Evolutionary conservation across 2,329 filamentous ascomycete species (phyloP), one percentile per base, ranked within the genome.

Genomic region (Cercospora zeae-maydis): DNA sequence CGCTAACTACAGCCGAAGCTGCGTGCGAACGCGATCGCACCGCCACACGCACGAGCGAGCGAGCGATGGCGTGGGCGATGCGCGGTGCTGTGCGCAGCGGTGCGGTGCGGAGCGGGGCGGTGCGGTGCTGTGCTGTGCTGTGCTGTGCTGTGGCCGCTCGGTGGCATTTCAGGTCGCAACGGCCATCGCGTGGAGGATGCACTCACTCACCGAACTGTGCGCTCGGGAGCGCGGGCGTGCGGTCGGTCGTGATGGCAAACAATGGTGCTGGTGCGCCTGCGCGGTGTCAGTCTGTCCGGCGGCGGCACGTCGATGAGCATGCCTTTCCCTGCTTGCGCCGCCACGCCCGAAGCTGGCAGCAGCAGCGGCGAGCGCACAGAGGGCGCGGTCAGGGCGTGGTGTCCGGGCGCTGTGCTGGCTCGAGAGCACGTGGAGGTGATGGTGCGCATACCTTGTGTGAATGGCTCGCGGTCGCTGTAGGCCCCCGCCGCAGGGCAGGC

Each of bases 301-400:
- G 21, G 16, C n/a, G 47, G 47, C 21, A 24, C 24, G 24, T 52
- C 47, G 47, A 52, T 31, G 47, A 24, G 24, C 47, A 52, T 33
- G 47, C 45, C 31, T 31, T 21, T 27, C 6, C 24, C n/a, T 30
- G 47, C 47, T 45, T 45, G 39, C 47, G 47, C 47, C 47, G 47
- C 47, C 47, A 52, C 47, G 47, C 31, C 47, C 30, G 47, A 52
- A 52, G 24, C 47, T 52, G 47, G 47, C 47, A 52, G 47, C 47
- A 19, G 13, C 47, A 52, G 24, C 47, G 31, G 11, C 47, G 27
- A 14, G 21, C 21, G 39, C 39, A 45, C 16, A 19, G 16, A n/a
- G 37, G 37, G 37, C 37, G 37, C 37, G 37, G n/a, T 42, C 19
- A 16, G 16, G 39, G 16, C 10, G 39, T 16, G 39, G 39, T 24